Conservation (phyloP, 2,329 filamentous ascomycete genomes). For the Ophiosphaerella narmari region DNA sequence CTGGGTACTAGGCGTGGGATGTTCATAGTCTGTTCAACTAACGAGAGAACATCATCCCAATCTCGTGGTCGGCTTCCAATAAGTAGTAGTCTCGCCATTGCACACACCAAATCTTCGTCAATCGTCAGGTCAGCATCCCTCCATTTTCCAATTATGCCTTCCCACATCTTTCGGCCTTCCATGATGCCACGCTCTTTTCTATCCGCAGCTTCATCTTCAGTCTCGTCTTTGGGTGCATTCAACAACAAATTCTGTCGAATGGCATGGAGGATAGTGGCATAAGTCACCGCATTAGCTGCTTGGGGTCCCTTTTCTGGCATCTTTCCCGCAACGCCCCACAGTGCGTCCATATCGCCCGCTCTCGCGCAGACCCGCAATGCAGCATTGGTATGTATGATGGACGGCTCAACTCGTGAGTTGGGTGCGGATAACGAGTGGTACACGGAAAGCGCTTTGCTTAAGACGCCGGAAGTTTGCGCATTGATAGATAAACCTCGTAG, state of each 20-base stretch:
- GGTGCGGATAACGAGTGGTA: constrained; percentile 75
- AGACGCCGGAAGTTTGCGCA: constrained; percentile 61
- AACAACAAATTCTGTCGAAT: constrained; percentile 54
- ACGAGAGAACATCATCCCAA: constrained; percentile 71
- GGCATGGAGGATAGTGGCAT: constrained; percentile 80
- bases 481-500: constrained; percentile 74
- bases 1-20: constrained; percentile 62
- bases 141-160: constrained; percentile 79
- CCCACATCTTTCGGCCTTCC: constrained; percentile 78
- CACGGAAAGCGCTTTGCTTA: constrained; percentile 72
- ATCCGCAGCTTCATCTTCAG: constrained; percentile 28
- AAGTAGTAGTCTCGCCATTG: constrained; percentile 81
- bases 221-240: constrained; percentile 32
- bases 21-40: constrained; percentile 82
- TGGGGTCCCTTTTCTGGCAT: constrained; percentile 67
- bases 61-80: constrained; percentile 64
- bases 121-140: constrained; percentile 69
- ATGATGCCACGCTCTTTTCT: constrained; percentile 56
- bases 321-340: constrained; percentile 77
- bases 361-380: constrained; percentile 80
- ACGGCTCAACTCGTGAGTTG: constrained; percentile 68
- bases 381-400: constrained; percentile 84
- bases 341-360: constrained; percentile 74
- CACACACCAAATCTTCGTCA: constrained; percentile 77
- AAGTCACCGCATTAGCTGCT: constrained; percentile 73